Evolutionary conservation across 2,329 filamentous ascomycete genomes (phyloP).

Genomic region (Fusarium xyrophilum): DNA sequence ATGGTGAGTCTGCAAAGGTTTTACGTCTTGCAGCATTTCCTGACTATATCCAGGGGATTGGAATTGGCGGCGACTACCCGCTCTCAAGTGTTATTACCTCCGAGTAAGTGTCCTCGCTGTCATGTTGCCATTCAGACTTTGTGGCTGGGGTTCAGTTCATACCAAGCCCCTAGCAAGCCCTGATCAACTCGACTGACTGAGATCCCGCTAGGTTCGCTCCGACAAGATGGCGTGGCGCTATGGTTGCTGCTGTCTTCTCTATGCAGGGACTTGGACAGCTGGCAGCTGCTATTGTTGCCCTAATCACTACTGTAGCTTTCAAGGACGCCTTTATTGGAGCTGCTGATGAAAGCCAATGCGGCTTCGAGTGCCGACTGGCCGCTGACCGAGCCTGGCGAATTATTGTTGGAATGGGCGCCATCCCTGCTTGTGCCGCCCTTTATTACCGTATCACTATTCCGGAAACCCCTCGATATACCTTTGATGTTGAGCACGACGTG

Average conservation of each 20-base stretch:
- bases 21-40: background rate
- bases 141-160: slow-evolving; percentile 15
- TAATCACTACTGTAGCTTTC: slow-evolving; percentile 72
- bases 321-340: slow-evolving; percentile 57
- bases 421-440: slow-evolving; percentile 80
- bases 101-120: slow-evolving; percentile 57
- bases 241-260: slow-evolving; percentile 84
- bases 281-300: slow-evolving; percentile 70
- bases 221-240: slow-evolving; percentile 80
- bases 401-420: slow-evolving; percentile 78
- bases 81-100: slow-evolving; percentile 78
- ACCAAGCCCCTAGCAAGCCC: background rate
- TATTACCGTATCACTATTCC: slow-evolving; percentile 88
- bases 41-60: slow-evolving; percentile 60
- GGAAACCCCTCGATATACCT: slow-evolving; percentile 83
- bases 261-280: slow-evolving; percentile 88
- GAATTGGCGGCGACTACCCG: slow-evolving; percentile 84
- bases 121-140: slow-evolving; percentile 12
- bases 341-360: slow-evolving; percentile 57
- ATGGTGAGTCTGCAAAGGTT: slow-evolving; percentile 57
- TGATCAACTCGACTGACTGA: slow-evolving; percentile 24
- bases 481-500: slow-evolving; percentile 78
- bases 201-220: slow-evolving; percentile 69
- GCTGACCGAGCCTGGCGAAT: slow-evolving; percentile 85
- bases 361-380: slow-evolving; percentile 68